Conservation (phyloP, 192 early-diverging fungal species). For the Backusella luteola region DNA sequence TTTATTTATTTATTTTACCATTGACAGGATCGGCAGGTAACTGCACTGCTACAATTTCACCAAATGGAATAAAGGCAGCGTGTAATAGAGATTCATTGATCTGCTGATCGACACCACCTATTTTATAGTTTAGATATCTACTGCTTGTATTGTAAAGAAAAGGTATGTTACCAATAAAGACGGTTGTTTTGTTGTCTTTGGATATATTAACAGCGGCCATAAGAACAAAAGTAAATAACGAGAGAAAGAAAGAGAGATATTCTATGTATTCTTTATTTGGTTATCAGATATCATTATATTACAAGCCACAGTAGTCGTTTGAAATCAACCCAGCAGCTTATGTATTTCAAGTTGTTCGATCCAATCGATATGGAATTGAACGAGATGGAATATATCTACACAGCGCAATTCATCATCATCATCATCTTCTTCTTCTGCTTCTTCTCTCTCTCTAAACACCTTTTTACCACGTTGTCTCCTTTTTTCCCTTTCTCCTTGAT, state of each 20-base stretch:
- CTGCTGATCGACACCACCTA: conserved; percentile 80
- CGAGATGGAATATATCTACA: too few relatives aligned
- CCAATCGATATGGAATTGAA: too few relatives aligned
- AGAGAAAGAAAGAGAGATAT: not conserved
- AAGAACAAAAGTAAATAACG: not conserved
- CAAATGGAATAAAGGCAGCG: conserved; percentile 94
- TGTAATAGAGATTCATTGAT: conserved; percentile 78
- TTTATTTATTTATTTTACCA: conserved; percentile 39
- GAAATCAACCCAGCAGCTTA: not conserved
- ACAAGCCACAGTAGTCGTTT: not conserved
- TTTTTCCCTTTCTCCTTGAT: too few relatives aligned
- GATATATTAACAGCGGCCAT: conserved; percentile 19
- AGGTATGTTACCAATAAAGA: conserved; percentile 43
- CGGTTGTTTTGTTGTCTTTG: conserved; percentile 41
- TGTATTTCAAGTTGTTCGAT: too few relatives aligned
- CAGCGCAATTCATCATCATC: too few relatives aligned
- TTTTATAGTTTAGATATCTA: too few relatives aligned
- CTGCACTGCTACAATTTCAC: conserved; percentile 87
- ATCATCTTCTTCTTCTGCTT: too few relatives aligned
- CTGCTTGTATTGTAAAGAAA: not conserved
- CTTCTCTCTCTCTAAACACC: too few relatives aligned
- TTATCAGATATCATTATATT: not conserved
- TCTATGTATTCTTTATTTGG: not conserved
- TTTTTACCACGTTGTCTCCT: too few relatives aligned
- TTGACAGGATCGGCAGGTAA: conserved; percentile 81